A percentile compares a stretch with the other conserved stretches of the same genome.
Conservation (phyloP, 2,329 filamentous ascomycete genomes). For the Helminthosporium solani region DNA sequence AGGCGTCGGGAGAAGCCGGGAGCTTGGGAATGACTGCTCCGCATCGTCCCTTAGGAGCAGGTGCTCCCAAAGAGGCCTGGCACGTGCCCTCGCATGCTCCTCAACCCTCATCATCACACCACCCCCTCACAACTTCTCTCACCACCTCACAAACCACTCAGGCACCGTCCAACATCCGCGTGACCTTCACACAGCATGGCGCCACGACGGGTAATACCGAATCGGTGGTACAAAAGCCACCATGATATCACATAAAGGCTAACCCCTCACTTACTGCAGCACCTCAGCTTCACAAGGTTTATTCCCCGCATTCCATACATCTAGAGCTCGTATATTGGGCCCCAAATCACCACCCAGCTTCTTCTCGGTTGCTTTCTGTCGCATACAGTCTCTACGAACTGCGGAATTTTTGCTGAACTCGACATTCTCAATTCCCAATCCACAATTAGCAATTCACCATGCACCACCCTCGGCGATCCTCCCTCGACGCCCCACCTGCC, state of each 20-base stretch:
- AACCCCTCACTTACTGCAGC: constrained; percentile 34
- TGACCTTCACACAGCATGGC: not conserved
- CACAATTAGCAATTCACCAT: not conserved
- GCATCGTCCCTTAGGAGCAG: not conserved
- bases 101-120: not conserved
- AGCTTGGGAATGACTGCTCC: not conserved
- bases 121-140: not conserved
- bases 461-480: constrained; percentile 27
- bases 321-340: not conserved
- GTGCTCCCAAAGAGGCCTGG: too few relatives aligned
- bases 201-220: constrained; percentile 12
- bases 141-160: not conserved
- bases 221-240: constrained; percentile 17
- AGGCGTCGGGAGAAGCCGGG: not conserved
- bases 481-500: constrained; percentile 29
- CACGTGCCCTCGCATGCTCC: not conserved
- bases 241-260: constrained; percentile 41
- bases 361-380: not conserved
- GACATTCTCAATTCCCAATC: not conserved
- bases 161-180: not conserved
- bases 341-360: not conserved
- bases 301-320: constrained; percentile 1
- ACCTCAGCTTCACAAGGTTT: constrained; percentile 14
- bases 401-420: not conserved
- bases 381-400: too few relatives aligned